Evolutionary conservation across 75 land plant genomes (phyloP).

Genomic region (Ceratopteris richardii): DNA sequence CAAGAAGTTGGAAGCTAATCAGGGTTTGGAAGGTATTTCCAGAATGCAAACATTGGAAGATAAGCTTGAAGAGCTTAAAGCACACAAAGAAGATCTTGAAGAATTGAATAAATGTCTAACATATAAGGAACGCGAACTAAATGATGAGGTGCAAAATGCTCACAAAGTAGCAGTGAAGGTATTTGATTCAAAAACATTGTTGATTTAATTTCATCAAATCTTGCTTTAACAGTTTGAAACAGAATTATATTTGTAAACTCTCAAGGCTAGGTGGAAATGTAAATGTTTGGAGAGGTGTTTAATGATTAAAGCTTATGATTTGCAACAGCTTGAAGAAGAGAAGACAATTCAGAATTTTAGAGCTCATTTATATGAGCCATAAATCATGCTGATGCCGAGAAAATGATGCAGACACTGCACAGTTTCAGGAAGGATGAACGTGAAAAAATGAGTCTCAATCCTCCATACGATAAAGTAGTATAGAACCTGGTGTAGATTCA

Average conservation of each 20-base stretch:
- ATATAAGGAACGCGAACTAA: slow-evolving; percentile 44
- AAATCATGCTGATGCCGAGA: too few relatives aligned
- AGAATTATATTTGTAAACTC: neutral
- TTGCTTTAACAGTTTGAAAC: neutral
- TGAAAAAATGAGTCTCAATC: too few relatives aligned
- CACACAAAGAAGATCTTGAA: slow-evolving; percentile 29
- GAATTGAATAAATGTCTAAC: slow-evolving; percentile 35
- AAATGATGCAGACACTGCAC: too few relatives aligned
- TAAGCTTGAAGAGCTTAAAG: slow-evolving; percentile 33
- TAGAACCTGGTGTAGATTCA: too few relatives aligned
- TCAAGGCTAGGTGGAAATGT: too few relatives aligned
- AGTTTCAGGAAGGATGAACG: too few relatives aligned
- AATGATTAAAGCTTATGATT: too few relatives aligned
- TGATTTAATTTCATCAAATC: neutral
- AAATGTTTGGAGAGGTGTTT: too few relatives aligned
- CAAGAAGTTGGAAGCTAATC: neutral
- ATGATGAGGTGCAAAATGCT: slow-evolving; percentile 73
- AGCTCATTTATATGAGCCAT: too few relatives aligned
- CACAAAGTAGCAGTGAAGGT: slow-evolving; percentile 36
- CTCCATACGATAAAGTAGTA: too few relatives aligned
- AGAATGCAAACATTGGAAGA: slow-evolving; percentile 1
- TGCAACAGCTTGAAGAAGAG: too few relatives aligned
- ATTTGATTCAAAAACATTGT: neutral
- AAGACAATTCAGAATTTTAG: too few relatives aligned
- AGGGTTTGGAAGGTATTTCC: slow-evolving; percentile 11